phyloP scores from a whole-genome alignment of 2,329 filamentous ascomycete species.

The Calonectria fujianensis region DNA sequence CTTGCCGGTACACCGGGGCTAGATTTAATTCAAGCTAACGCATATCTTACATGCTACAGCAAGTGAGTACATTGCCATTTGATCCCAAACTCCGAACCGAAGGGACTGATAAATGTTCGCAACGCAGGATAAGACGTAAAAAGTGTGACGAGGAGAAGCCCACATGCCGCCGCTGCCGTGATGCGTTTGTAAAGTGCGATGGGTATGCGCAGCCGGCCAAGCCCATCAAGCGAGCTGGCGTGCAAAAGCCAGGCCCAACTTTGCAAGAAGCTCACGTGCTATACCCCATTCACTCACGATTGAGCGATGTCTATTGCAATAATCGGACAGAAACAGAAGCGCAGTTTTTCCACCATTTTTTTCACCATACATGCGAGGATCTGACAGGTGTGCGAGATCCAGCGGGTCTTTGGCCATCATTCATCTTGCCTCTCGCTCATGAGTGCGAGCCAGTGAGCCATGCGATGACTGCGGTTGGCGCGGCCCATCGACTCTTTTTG shows the following conservation, averaged over 20 bases:
- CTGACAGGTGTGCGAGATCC: neutral
- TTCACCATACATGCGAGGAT: neutral
- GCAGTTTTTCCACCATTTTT: neutral
- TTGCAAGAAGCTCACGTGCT: neutral
- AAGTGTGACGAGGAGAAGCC: constrained; percentile 22
- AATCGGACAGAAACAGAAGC: neutral
- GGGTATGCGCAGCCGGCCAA: neutral
- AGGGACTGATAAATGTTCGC: neutral
- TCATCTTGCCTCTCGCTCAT: neutral
- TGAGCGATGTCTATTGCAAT: neutral
- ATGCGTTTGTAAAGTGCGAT: neutral
- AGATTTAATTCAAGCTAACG: neutral
- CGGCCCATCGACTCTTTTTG: constrained; percentile 7
- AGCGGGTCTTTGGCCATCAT: neutral
- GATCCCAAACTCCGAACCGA: neutral
- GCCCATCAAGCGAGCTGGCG: neutral
- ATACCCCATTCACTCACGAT: neutral
- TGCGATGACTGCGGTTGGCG: constrained; percentile 6
- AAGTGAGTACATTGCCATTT: neutral
- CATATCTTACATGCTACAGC: neutral
- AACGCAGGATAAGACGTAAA: neutral
- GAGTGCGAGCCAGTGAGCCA: neutral
- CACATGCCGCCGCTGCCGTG: constrained; percentile 12
- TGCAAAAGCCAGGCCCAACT: neutral
- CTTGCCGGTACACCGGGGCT: too few relatives aligned